Conservation (phyloP, 768 basidiomycete species). For the Suillus sp. region DNA sequence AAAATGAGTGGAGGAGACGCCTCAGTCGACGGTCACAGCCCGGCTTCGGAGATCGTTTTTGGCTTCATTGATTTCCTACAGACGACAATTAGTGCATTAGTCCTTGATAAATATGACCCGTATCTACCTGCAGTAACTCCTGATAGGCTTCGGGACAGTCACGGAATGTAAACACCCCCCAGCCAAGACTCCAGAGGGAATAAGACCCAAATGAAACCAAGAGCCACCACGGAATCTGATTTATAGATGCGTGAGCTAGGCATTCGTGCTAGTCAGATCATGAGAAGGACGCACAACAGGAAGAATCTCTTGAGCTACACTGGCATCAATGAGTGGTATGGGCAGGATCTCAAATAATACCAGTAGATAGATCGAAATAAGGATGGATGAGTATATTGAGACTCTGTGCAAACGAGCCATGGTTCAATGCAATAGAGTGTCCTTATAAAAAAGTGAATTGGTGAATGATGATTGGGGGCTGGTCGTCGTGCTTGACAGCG, state of each 20-base stretch:
- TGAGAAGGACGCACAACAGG: slow-evolving; percentile 53
- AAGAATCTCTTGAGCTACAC: slow-evolving; percentile 50
- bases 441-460: neutral
- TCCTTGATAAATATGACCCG: neutral
- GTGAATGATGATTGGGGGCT: neutral
- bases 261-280: neutral
- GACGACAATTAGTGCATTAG: neutral
- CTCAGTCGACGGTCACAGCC: slow-evolving; percentile 63
- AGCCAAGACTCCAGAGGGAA: slow-evolving; percentile 74
- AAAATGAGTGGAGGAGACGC: neutral
- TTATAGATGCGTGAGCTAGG: neutral
- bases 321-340: slow-evolving; percentile 53
- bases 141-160: slow-evolving; percentile 82
- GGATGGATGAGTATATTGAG: slow-evolving; percentile 44
- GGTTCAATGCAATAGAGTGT: neutral
- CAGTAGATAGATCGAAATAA: slow-evolving; percentile 55
- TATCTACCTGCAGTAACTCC: slow-evolving; percentile 62
- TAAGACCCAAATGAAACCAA: slow-evolving; percentile 81
- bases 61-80: slow-evolving; percentile 60
- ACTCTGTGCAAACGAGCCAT: slow-evolving; percentile 70
- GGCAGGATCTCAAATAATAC: slow-evolving; percentile 55
- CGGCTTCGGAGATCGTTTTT: slow-evolving; percentile 59
- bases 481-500: neutral
- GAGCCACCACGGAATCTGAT: slow-evolving; percentile 82
- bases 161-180: slow-evolving; percentile 70